Base-by-base conservation (phyloP, 257 asterid genomes). In the Solanum tacnaense region DNA sequence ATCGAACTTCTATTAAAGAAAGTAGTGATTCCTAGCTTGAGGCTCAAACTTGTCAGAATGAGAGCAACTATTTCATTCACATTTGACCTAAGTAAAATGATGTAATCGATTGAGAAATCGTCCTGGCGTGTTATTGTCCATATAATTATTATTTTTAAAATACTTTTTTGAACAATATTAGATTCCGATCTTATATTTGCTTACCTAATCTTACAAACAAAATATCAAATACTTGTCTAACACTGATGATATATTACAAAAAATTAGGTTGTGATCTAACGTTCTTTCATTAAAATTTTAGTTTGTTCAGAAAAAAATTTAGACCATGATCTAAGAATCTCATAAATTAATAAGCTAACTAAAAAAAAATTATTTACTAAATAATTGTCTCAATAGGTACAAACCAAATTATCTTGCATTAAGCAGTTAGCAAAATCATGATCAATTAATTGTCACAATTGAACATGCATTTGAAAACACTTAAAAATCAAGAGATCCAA, bases 271-370 rank as follows among this genome's bases (percentile, higher is more conserved):
- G 12, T 58, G 1, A 21, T 58, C 67, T 20, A 20, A 58, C 5
- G 2, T 52, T 20, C 65, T 58, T 58, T 58, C 25, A 3, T 58
- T 58, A 58, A 21, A 58, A 7, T 20, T 20, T 20, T 21, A 58
- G 5, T 58, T 58, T 58, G 6, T 58, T 58, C 2, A 58, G 0
- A 58, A 21, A 58, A 3, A 0, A 0, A 0, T 8, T 21, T 21
- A n/a, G 15, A 65, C 2, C 7, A 3, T n/a, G 13, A n/a, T 23
- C 8, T 65, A 65, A 10, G 13, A 65, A 65, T 65, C 32, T n/a
- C 8, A 65, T n/a, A 62, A 10, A n/a, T 65, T 65, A 21, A 60
- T 3, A 60, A 60, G 11, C 11, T 46, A 49, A 8, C n/a, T 60
- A 60, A 60, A 21, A 52, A 52, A 21, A 21, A 8, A 21, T 60